Evolutionary conservation across 2,329 filamentous ascomycete species (phyloP).

Genomic region (Epichloe bromicola): DNA sequence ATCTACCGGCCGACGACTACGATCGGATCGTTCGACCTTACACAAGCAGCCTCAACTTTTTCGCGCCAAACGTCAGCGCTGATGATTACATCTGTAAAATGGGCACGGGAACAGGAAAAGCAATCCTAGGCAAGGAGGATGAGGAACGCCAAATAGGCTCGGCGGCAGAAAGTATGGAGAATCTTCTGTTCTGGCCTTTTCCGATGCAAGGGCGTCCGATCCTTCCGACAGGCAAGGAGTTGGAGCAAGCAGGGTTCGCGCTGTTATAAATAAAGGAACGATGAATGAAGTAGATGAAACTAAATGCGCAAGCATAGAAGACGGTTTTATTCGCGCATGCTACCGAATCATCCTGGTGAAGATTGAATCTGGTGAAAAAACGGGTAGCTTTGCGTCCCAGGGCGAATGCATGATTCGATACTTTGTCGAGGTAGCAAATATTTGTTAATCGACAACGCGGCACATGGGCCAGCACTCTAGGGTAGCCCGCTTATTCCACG

Average conservation of each 20-base stretch:
- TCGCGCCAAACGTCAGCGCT: constrained; percentile 35
- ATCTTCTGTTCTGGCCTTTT: constrained; percentile 48
- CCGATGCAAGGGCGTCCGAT: constrained; percentile 46
- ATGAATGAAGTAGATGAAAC: neutral
- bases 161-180: constrained; percentile 29
- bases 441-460: too few relatives aligned
- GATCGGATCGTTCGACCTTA: constrained; percentile 31
- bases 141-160: constrained; percentile 10
- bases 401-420: too few relatives aligned
- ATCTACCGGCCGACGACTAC: constrained; percentile 22
- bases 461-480: too few relatives aligned
- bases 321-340: too few relatives aligned
- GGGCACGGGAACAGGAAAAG: constrained; percentile 18
- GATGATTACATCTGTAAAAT: constrained; percentile 36
- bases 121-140: constrained; percentile 6
- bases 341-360: too few relatives aligned
- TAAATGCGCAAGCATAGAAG: too few relatives aligned
- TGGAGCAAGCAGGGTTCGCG: constrained; percentile 41
- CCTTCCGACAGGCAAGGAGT: constrained; percentile 30
- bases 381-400: neutral
- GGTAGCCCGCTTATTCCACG: too few relatives aligned
- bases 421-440: too few relatives aligned
- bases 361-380: neutral
- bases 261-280: constrained; percentile 12
- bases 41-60: constrained; percentile 43